phyloP scores from a whole-genome alignment of 495 filamentous ascomycete species.

The Articulospora tetracladia region DNA sequence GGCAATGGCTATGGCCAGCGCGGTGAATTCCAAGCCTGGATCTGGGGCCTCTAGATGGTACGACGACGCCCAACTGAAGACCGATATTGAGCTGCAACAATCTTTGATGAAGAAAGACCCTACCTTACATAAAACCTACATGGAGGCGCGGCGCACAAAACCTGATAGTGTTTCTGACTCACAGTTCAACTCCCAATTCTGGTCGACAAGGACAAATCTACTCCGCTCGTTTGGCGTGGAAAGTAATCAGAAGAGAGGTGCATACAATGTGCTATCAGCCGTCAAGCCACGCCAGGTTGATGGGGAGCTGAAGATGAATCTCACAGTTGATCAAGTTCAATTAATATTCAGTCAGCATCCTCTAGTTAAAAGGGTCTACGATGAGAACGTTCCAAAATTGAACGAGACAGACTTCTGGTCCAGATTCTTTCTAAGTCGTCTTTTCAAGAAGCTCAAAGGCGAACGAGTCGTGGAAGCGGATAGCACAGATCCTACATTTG shows the following conservation, averaged over 20 bases:
- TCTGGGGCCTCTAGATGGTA: constrained; percentile 56
- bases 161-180: constrained; percentile 72
- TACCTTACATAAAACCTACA: constrained; percentile 71
- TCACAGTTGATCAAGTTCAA: constrained; percentile 88
- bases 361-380: constrained; percentile 84
- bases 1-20: constrained; percentile 44
- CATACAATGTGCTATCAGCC: constrained; percentile 90
- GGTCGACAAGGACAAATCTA: constrained; percentile 79
- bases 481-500: constrained; percentile 67
- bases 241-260: constrained; percentile 73
- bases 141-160: constrained; percentile 72
- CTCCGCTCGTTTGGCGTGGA: constrained; percentile 90
- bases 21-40: constrained; percentile 38
- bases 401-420: constrained; percentile 83
- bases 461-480: constrained; percentile 77
- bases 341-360: constrained; percentile 92
- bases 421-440: constrained; percentile 81
- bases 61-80: constrained; percentile 70
- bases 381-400: constrained; percentile 86
- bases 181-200: constrained; percentile 86
- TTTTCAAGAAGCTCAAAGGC: constrained; percentile 89
- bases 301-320: constrained; percentile 71
- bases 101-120: constrained; percentile 76
- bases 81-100: constrained; percentile 75
- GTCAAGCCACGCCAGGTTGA: constrained; percentile 79